Conservation (phyloP, 2,329 filamentous ascomycete genomes). For the Sporothrix curviconia region DNA sequence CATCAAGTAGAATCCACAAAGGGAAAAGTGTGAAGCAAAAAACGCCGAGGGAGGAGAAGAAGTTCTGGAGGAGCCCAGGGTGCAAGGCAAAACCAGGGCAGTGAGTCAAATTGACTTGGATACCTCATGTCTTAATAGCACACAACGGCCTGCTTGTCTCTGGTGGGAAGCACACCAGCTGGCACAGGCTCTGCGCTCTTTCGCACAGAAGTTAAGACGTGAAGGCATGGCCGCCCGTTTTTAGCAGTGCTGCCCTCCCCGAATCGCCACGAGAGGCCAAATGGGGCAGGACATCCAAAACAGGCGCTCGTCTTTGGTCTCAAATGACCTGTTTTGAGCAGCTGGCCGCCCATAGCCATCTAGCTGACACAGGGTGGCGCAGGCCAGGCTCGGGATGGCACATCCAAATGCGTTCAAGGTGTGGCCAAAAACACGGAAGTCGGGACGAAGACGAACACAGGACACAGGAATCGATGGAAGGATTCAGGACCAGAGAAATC, state of each 20-base stretch:
- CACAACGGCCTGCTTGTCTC: constrained; percentile 9
- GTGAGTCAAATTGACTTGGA: not conserved
- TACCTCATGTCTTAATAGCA: not conserved
- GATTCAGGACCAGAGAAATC: not conserved
- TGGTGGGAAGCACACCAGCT: constrained; percentile 5
- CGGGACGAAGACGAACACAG: too few species aligned
- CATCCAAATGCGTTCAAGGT: too few species aligned
- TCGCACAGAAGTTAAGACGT: not conserved
- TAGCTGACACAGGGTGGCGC: not conserved
- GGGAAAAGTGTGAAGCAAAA: not conserved
- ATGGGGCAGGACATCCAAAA: not conserved
- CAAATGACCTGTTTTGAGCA: not conserved
- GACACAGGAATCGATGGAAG: too few species aligned
- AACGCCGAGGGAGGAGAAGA: not conserved
- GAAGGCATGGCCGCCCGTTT: not conserved
- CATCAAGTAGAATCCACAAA: not conserved
- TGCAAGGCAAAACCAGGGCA: not conserved
- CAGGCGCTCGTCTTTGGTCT: not conserved
- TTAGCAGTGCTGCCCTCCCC: not conserved
- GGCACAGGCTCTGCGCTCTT: not conserved
- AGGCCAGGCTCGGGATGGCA: not conserved
- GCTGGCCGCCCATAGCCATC: not conserved
- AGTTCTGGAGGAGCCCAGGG: not conserved
- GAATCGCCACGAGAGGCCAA: not conserved
- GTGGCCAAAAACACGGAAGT: too few species aligned